A percentile compares a stretch with the other conserved stretches of the same genome.
phyloP scores from a whole-genome alignment of 257 asterid genomes.

The Oldenlandia corymbosa region DNA sequence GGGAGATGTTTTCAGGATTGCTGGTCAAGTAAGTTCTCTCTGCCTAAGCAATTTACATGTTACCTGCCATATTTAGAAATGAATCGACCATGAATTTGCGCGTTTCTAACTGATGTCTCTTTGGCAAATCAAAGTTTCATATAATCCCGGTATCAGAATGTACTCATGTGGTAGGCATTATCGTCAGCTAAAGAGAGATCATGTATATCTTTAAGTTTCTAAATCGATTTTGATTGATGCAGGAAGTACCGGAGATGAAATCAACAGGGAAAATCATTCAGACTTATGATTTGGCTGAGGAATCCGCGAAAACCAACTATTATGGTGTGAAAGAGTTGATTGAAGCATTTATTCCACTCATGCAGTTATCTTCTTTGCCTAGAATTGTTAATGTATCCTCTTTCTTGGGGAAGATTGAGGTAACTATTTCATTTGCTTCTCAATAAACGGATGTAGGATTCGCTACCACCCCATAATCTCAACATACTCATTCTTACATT shows the following conservation, averaged over 20 bases:
- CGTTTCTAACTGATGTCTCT: too few species aligned
- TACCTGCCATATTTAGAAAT: too few species aligned
- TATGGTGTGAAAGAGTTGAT: constrained; percentile 21
- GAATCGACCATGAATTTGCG: too few species aligned
- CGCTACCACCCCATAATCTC: too few species aligned
- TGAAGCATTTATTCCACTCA: constrained; percentile 26
- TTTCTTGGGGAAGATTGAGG: constrained; percentile 20
- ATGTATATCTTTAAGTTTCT: background rate
- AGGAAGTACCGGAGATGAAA: constrained; percentile 17
- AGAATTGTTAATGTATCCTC: constrained; percentile 31
- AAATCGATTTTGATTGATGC: background rate
- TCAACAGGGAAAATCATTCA: constrained; percentile 17
- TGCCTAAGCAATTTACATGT: background rate
- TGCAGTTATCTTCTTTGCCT: constrained; percentile 20
- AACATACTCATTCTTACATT: too few species aligned
- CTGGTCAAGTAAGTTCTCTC: constrained; percentile 1
- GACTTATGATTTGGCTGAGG: constrained; percentile 20
- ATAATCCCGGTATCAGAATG: too few species aligned
- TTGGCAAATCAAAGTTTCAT: too few species aligned
- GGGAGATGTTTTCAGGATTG: background rate
- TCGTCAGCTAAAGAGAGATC: too few species aligned
- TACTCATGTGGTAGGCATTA: too few species aligned
- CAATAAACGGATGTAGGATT: too few species aligned
- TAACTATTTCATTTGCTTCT: background rate
- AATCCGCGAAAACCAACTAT: constrained; percentile 21